Base-by-base conservation (phyloP, 148 eudicot species). In the Hydrangea macrophylla region DNA sequence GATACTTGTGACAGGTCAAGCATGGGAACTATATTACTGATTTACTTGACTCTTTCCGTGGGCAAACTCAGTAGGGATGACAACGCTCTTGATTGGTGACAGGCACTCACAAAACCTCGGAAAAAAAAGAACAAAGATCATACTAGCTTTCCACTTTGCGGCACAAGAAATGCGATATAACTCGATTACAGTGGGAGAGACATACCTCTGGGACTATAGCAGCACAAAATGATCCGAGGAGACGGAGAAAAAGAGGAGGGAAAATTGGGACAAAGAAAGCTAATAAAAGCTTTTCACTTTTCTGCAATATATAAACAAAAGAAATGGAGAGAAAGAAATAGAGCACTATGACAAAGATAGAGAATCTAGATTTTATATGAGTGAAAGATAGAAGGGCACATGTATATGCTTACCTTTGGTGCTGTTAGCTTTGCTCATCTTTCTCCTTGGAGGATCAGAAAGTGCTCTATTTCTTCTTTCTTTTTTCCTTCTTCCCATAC, bases 1-100 rank as follows among this genome's bases (percentile, higher is more conserved):
- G 26, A 7, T 11, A 5, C 56, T 26, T 50, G 23, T 53, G 60
- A 67, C 88, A 89, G 96, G 82, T 87, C 92, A 5, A 81, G 85
- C 75, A 67, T 90, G 84, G 96, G 96, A 70, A 90, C 92, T 0
- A 76, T 90, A 57, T 39, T 87, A 54, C 83, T 90, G 33, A 90
- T 90, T 15, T 87, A 75, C 80, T 83, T 85, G 73, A 90, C 92
- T 6, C 72, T 90, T 48, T 73, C 82, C 40, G 64, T 81, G 37
- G 62, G 74, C 33, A 81, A 75, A 64, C 60, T 68, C n/a, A 73
- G 57, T 40, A 80, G 59, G 27, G 73, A 58, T 9, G 84, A 80
- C 9, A 57, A 55, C 33, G 48, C 70, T 60, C 57, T 68, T 6
- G 72, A 79, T 44, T 68, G 75, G 86, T 69, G 75, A 74, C 55